phyloP scores from a whole-genome alignment of 495 filamentous ascomycete genomes.

The Penicillium parvum region DNA sequence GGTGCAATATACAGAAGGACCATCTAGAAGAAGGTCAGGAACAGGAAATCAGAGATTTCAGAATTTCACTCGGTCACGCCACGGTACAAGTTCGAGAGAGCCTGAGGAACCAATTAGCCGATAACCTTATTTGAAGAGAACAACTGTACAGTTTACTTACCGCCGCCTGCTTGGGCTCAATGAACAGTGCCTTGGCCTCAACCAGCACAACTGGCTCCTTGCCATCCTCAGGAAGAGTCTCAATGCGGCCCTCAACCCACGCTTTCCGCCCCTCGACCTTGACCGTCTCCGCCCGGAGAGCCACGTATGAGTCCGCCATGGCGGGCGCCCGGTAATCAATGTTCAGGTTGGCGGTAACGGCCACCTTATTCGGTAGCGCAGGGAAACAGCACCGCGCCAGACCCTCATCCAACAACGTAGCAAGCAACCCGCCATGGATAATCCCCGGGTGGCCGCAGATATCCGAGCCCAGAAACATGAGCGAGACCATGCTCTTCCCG shows the following conservation, averaged over 20 bases:
- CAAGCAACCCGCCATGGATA: constrained; percentile 85
- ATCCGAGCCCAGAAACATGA: constrained; percentile 75
- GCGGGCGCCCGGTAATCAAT: constrained; percentile 84
- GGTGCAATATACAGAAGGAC: too few relatives aligned
- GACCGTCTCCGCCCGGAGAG: constrained; percentile 73
- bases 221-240: constrained; percentile 65
- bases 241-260: constrained; percentile 90
- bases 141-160: constrained; percentile 40
- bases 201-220: constrained; percentile 62
- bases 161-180: constrained; percentile 81
- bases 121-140: neutral
- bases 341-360: constrained; percentile 85
- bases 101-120: constrained; percentile 21
- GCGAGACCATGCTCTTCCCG: constrained; percentile 67
- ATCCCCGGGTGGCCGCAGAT: constrained; percentile 91
- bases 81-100: constrained; percentile 29
- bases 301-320: constrained; percentile 69
- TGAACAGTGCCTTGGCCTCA: constrained; percentile 79
- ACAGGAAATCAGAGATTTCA: constrained; percentile 16
- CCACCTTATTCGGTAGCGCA: constrained; percentile 82
- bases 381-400: constrained; percentile 87
- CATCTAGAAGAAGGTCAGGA: constrained; percentile 15
- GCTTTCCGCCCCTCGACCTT: constrained; percentile 94
- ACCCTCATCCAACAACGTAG: constrained; percentile 89
- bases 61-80: constrained; percentile 20